Evolutionary conservation across 768 basidiomycete genomes (phyloP).

Genomic region (Leccinum rimulosum): DNA sequence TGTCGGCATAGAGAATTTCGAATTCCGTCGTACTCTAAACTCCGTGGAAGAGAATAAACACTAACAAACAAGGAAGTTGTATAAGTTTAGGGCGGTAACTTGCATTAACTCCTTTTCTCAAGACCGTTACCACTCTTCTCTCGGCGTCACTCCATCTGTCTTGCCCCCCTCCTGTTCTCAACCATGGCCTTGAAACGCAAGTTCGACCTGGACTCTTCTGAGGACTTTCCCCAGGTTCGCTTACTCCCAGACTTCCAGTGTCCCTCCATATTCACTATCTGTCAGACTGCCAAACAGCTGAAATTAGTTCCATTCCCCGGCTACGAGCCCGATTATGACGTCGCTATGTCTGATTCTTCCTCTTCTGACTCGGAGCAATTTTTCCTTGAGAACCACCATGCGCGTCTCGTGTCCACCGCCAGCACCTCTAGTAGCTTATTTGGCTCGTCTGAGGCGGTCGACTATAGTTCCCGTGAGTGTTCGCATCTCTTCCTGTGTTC

Average conservation of each 20-base stretch:
- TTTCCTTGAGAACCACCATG: conserved; percentile 52
- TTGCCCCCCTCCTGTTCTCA: conserved; percentile 11
- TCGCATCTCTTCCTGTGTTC: background rate
- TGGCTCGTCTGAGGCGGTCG: conserved; percentile 46
- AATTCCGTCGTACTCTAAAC: conserved; percentile 16
- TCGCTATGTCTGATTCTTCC: conserved; percentile 61
- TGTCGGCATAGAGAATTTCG: conserved; percentile 15
- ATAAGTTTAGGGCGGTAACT: conserved; percentile 33
- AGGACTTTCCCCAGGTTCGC: conserved; percentile 47
- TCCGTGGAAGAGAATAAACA: conserved; percentile 30
- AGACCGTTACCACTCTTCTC: conserved; percentile 15
- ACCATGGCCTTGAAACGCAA: conserved; percentile 77
- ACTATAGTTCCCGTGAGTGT: conserved; percentile 47
- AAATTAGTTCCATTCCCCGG: conserved; percentile 77
- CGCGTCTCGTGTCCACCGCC: conserved; percentile 62
- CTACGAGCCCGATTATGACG: conserved; percentile 58
- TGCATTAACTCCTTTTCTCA: conserved; percentile 23
- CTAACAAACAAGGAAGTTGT: conserved; percentile 21
- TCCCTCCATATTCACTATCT: conserved; percentile 16
- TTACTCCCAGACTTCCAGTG: conserved; percentile 15
- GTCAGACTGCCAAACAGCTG: conserved; percentile 61
- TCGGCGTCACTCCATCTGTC: conserved; percentile 1
- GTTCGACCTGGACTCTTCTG: conserved; percentile 56
- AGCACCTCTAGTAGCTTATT: conserved; percentile 54
- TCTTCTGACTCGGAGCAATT: conserved; percentile 57